Conservation (phyloP, 805 yeast species). For the Clavispora carvajalis region DNA sequence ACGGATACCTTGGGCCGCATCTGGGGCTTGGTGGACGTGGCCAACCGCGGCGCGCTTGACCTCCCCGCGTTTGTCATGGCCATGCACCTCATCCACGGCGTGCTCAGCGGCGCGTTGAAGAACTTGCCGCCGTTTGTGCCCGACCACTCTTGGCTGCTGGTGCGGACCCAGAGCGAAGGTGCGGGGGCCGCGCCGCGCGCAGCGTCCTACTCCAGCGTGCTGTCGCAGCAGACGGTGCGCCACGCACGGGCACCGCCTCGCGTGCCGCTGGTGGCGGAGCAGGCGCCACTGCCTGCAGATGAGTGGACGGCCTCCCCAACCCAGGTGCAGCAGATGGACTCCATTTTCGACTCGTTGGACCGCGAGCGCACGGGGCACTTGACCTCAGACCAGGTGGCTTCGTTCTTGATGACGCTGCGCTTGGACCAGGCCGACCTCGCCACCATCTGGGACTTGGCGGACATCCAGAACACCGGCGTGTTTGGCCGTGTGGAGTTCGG, state of each 20-base stretch:
- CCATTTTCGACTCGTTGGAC: conserved; percentile 75
- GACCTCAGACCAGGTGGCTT: conserved; percentile 78
- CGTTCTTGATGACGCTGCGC: conserved; percentile 82
- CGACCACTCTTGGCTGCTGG: conserved; percentile 38
- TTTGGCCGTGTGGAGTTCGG: conserved; percentile 81
- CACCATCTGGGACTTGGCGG: conserved; percentile 90
- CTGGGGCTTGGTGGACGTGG: conserved; percentile 83
- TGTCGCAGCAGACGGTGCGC: conserved; percentile 31
- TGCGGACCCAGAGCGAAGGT: conserved; percentile 29
- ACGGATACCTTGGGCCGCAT: conserved; percentile 73
- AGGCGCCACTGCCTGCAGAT: conserved; percentile 13
- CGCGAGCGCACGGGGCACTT: conserved; percentile 56
- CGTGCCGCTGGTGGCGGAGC: conserved; percentile 3
- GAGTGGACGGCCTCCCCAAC: conserved; percentile 69
- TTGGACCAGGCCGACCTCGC: conserved; percentile 83
- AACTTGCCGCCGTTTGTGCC: conserved; percentile 46
- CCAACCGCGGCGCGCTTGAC: conserved; percentile 64
- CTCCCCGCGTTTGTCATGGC: conserved; percentile 82
- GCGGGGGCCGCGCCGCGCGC: conserved; percentile 26
- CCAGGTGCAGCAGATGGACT: conserved; percentile 72
- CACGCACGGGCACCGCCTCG: conserved; percentile 15
- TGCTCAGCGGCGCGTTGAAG: conserved; percentile 58
- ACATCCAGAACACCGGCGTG: conserved; percentile 77
- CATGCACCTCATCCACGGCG: conserved; percentile 88
- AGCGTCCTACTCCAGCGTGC: conserved; percentile 25